A percentile compares a stretch with the other conserved stretches of the same genome.
Evolutionary conservation across 495 filamentous ascomycete species (phyloP).

Genomic region (Pseudoneurospora amorphoporcata): DNA sequence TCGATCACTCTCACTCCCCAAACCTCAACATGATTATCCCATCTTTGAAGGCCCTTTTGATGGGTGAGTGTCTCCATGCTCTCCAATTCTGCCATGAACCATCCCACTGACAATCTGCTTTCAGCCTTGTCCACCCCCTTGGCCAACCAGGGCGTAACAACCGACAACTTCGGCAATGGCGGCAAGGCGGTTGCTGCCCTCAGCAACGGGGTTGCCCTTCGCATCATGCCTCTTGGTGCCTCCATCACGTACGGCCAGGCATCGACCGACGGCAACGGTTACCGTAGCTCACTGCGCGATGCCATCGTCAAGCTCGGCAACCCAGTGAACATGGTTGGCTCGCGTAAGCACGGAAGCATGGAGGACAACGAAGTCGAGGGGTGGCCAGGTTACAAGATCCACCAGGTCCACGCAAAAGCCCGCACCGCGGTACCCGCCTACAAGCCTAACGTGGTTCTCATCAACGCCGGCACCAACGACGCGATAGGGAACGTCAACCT

Average conservation of each 20-base stretch:
- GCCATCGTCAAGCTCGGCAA: slow-evolving; percentile 20
- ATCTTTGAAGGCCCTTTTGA: slow-evolving; percentile 1
- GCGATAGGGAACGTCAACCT: slow-evolving; percentile 19
- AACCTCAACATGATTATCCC: slow-evolving; percentile 5
- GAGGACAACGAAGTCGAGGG: slow-evolving; percentile 43
- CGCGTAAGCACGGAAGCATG: slow-evolving; percentile 35
- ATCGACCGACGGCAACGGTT: slow-evolving; percentile 28
- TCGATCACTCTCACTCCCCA: not conserved
- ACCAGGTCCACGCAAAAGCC: slow-evolving; percentile 30
- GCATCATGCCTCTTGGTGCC: slow-evolving; percentile 45
- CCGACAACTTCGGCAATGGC: slow-evolving; percentile 9
- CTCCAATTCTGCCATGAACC: not conserved
- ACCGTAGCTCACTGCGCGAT: slow-evolving; percentile 20
- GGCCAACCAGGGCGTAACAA: slow-evolving; percentile 13
- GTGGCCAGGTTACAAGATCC: slow-evolving; percentile 36
- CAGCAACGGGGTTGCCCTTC: slow-evolving; percentile 21
- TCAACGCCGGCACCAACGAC: slow-evolving; percentile 43
- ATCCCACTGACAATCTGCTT: not conserved
- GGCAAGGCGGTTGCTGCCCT: slow-evolving; percentile 10
- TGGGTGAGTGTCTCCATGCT: not conserved
- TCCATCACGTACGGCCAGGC: slow-evolving; percentile 43
- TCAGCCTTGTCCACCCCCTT: slow-evolving; percentile 19
- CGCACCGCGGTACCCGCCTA: slow-evolving; percentile 15
- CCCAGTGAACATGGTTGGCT: slow-evolving; percentile 43
- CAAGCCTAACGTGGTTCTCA: slow-evolving; percentile 40